Evolutionary conservation across 2,329 filamentous ascomycete species (phyloP).

Genomic region (Trichophaea hybrida): DNA sequence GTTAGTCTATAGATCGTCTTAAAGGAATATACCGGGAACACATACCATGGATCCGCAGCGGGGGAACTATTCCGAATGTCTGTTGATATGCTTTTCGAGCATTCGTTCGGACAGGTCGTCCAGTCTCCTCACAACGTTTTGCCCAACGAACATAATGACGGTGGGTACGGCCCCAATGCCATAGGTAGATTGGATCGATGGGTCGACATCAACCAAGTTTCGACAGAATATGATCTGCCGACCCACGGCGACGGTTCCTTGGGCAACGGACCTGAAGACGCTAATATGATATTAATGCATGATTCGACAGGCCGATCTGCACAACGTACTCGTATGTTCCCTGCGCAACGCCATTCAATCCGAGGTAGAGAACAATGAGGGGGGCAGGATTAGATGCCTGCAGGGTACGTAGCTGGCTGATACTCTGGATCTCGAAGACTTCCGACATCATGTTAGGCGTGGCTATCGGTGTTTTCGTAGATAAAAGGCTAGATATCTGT

Average conservation of each 20-base stretch:
- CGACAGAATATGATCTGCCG: not conserved
- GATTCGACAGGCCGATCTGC: not conserved
- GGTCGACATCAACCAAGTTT: not conserved
- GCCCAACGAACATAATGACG: not conserved
- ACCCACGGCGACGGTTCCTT: not conserved
- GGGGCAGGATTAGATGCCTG: not conserved
- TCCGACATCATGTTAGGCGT: not conserved
- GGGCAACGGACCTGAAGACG: not conserved
- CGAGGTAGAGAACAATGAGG: not conserved
- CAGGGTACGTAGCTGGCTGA: not conserved
- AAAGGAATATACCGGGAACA: not conserved
- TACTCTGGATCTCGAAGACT: not conserved
- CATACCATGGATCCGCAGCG: not conserved
- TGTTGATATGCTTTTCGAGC: not conserved
- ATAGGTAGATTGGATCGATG: not conserved
- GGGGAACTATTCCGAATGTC: not conserved
- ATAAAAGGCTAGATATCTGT: not conserved
- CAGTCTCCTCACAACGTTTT: not conserved
- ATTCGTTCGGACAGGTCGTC: not conserved
- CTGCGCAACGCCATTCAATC: not conserved
- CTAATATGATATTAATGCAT: not conserved
- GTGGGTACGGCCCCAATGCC: not conserved
- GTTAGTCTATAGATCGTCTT: no score
- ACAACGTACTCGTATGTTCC: not conserved
- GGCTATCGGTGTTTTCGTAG: not conserved